Conservation (phyloP, 2,329 filamentous ascomycete genomes). For the Paracamarosporium sp. region DNA sequence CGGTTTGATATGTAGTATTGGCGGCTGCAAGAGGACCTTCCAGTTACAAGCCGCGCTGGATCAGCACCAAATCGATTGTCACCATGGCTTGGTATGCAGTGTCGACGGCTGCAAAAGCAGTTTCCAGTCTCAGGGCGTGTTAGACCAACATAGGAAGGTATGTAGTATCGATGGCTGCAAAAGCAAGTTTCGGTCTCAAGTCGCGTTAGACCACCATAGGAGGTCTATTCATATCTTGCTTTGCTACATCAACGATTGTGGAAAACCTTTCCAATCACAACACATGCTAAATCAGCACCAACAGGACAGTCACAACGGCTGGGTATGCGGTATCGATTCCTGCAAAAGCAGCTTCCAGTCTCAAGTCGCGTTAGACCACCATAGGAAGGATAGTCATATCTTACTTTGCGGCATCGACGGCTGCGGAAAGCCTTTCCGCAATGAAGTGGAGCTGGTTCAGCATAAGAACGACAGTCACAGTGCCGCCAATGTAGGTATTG, state of each 20-base stretch:
- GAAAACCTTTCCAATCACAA: neutral
- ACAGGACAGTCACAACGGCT: neutral
- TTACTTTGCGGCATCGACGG: neutral
- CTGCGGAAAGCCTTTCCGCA: neutral
- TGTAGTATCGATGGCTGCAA: no score
- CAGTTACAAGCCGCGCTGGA: neutral
- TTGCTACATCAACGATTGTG: neutral
- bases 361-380: neutral
- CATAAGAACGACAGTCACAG: neutral
- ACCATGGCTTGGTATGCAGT: neutral
- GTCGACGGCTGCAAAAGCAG: neutral
- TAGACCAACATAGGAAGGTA: neutral
- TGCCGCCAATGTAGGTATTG: no score
- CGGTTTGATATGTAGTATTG: neutral
- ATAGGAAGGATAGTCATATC: neutral
- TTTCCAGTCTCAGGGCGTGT: neutral
- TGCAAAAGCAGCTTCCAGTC: neutral
- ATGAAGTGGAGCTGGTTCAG: neutral
- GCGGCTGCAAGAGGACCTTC: neutral
- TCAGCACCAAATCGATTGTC: neutral
- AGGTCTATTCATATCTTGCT: no score
- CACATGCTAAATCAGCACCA: neutral
- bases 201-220: neutral
- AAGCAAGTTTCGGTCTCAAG: no score
- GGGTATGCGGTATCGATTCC: neutral